Percentiles rank a stretch among this genome's conserved stretches.
These are phyloP conservation scores for Collariella sp. DNA, from an alignment of 495 filamentous ascomycete species.

Conservation along the genomic window DNA sequence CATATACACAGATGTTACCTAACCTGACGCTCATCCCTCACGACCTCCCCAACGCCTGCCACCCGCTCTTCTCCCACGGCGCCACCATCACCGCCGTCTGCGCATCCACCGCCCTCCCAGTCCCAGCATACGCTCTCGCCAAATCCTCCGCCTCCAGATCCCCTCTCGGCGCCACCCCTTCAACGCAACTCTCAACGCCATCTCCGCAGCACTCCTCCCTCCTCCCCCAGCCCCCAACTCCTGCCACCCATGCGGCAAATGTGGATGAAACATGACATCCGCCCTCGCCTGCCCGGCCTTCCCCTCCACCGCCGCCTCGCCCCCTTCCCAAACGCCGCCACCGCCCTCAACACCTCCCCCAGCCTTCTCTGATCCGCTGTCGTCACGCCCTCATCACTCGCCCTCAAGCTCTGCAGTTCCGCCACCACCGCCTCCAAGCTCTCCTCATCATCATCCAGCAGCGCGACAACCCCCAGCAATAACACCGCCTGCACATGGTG, in stretches of 20 bases:
- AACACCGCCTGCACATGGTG: constrained; percentile 69
- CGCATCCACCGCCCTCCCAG: constrained; percentile 59
- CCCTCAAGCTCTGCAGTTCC: constrained; percentile 64
- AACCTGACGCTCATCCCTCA: constrained; percentile 5
- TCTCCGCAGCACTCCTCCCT: constrained; percentile 55
- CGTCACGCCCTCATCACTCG: constrained; percentile 42
- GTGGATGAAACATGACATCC: constrained; percentile 70
- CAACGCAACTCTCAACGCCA: constrained; percentile 72
- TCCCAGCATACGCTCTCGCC: constrained; percentile 67
- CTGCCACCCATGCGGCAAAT: constrained; percentile 70
- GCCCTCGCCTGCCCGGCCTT: constrained; percentile 49
- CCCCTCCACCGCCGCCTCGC: constrained; percentile 22
- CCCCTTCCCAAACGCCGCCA: constrained; percentile 30
- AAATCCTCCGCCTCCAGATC: constrained; percentile 59
- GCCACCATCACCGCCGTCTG: constrained; percentile 71
- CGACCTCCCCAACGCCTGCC: constrained; percentile 42
- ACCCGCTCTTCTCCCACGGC: constrained; percentile 64
- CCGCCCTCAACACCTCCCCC: constrained; percentile 38
- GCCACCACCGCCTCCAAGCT: constrained; percentile 70
- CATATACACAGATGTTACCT: background rate
- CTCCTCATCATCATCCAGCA: constrained; percentile 70
- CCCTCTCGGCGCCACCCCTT: constrained; percentile 62
- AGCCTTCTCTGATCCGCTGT: constrained; percentile 39
- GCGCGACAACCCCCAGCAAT: constrained; percentile 71
- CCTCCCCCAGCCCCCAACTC: constrained; percentile 47